Conservation (phyloP, 768 basidiomycete species). For the Amanita thiersii region DNA sequence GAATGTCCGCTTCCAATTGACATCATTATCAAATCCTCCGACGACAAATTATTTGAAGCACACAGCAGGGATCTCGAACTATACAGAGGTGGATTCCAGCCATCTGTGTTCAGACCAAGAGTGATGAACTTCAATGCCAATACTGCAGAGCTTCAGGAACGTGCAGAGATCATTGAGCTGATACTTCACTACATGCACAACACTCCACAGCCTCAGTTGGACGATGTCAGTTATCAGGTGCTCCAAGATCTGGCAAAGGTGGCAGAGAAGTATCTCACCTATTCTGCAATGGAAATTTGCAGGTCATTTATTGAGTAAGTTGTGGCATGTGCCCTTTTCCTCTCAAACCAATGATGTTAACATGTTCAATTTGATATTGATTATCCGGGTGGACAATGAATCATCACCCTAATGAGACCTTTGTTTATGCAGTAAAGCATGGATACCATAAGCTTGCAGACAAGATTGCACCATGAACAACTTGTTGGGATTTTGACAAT, state of each 20-base stretch:
- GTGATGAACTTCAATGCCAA: not conserved
- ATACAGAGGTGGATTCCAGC: not conserved
- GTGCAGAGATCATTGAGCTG: not conserved
- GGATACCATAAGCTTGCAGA: not conserved
- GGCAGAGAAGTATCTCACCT: not conserved
- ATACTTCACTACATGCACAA: not conserved
- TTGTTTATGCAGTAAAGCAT: not conserved
- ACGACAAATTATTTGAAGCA: slow-evolving; percentile 2
- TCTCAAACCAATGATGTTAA: too few relatives aligned
- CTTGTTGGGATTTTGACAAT: too few relatives aligned
- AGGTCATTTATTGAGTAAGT: not conserved
- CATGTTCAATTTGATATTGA: too few relatives aligned
- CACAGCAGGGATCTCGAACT: slow-evolving; percentile 1
- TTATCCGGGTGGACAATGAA: too few relatives aligned
- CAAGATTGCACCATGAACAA: not conserved
- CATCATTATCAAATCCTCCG: not conserved
- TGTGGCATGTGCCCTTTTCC: too few relatives aligned
- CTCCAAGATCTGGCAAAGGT: not conserved
- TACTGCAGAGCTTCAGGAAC: not conserved
- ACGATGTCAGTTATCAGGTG: not conserved
- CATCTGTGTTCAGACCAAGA: not conserved
- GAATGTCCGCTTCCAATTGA: slow-evolving; percentile 1
- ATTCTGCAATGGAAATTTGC: not conserved
- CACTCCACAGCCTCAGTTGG: not conserved
- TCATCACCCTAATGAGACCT: too few relatives aligned